Percentiles rank a stretch among this genome's conserved stretches.
Conservation (phyloP, 192 early-diverging fungal genomes). For the Dispira parvispora region DNA sequence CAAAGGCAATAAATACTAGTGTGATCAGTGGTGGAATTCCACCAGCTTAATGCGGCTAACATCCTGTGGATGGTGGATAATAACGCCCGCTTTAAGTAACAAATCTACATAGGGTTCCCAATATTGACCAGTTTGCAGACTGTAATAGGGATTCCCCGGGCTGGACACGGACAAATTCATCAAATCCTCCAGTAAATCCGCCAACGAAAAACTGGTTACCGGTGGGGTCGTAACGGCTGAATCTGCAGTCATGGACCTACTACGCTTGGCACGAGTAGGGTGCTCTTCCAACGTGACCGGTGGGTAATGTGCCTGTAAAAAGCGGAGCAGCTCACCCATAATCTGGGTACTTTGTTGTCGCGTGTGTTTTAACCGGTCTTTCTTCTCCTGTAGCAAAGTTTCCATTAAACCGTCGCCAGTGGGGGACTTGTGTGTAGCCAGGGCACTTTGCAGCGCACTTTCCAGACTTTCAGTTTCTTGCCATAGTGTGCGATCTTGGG, state of each 20-base stretch:
- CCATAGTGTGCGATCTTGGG: background rate
- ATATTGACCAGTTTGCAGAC: constrained; percentile 24
- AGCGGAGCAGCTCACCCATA: background rate
- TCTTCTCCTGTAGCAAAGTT: background rate
- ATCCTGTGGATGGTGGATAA: constrained; percentile 29
- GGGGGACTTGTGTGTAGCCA: background rate
- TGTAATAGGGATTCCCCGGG: constrained; percentile 25
- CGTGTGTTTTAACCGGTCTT: background rate
- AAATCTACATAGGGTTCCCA: constrained; percentile 33
- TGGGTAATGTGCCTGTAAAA: background rate
- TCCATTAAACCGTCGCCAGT: background rate
- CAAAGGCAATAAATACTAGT: no score
- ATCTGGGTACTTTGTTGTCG: background rate
- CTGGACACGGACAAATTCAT: constrained; percentile 28
- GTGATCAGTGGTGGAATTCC: constrained; percentile 19
- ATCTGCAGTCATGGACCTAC: background rate
- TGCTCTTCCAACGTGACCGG: background rate
- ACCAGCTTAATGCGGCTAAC: constrained; percentile 20
- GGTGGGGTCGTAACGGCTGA: background rate
- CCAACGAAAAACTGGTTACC: background rate
- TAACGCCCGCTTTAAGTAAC: constrained; percentile 32
- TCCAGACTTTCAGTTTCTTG: background rate
- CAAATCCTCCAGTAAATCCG: constrained; percentile 15
- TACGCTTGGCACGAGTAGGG: background rate
- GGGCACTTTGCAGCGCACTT: background rate